Percentiles rank a stretch among this genome's conserved stretches.
Evolutionary conservation across 345 rosid species (phyloP).

Genomic region (Cochlearia excelsa): DNA sequence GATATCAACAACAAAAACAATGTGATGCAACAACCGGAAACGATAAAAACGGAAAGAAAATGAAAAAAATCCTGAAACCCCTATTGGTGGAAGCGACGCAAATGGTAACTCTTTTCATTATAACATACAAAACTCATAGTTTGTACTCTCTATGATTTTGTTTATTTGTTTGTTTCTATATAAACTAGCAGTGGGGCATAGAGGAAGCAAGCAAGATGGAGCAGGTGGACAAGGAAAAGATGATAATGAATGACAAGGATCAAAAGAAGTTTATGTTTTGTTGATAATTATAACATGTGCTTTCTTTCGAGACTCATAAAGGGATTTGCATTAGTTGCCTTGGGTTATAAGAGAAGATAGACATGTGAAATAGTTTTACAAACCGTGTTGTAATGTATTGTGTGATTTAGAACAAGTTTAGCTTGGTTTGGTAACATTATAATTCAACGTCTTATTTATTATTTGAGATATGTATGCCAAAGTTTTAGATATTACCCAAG

Average conservation of each 20-base stretch:
- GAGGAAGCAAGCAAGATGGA: slow-evolving; percentile 35
- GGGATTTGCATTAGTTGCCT: slow-evolving; percentile 24
- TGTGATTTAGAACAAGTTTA: slow-evolving; percentile 28
- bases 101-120: neutral
- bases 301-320: slow-evolving; percentile 10
- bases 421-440: too few species aligned
- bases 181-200: slow-evolving; percentile 18
- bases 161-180: neutral
- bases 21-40: slow-evolving; percentile 50
- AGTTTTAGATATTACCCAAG: too few species aligned
- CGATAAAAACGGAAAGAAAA: slow-evolving; percentile 26
- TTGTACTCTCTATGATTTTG: neutral
- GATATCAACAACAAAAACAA: slow-evolving; percentile 32
- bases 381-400: slow-evolving; percentile 30
- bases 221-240: slow-evolving; percentile 37
- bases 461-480: too few species aligned
- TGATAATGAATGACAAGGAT: slow-evolving; percentile 30
- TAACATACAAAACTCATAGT: neutral
- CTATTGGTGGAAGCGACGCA: too few species aligned
- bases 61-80: too few species aligned
- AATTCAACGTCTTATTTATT: too few species aligned
- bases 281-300: slow-evolving; percentile 29
- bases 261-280: slow-evolving; percentile 21
- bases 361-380: slow-evolving; percentile 20
- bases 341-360: slow-evolving; percentile 25